phyloP scores from a whole-genome alignment of 2,329 filamentous ascomycete species.

The Exophiala mesophila region DNA sequence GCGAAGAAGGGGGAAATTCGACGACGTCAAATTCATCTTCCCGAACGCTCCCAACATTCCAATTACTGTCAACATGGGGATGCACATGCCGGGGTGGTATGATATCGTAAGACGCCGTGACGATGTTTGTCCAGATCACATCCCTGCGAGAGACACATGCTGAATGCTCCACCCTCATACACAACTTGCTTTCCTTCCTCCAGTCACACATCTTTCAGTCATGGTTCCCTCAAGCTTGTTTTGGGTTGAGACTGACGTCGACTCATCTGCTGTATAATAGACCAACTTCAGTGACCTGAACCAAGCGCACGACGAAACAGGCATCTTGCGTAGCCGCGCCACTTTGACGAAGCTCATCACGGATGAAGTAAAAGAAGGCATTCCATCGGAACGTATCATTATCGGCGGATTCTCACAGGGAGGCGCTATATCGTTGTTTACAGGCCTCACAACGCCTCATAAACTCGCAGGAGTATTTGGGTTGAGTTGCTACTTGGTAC shows the following conservation, averaged over 20 bases:
- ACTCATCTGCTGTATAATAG: slow-evolving; percentile 24
- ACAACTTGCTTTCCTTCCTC: too few relatives aligned
- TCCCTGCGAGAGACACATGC: too few relatives aligned
- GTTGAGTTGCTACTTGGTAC: slow-evolving; percentile 73
- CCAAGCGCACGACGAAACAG: slow-evolving; percentile 52
- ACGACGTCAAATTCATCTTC: slow-evolving; percentile 90
- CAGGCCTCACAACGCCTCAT: slow-evolving; percentile 66
- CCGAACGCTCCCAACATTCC: slow-evolving; percentile 84
- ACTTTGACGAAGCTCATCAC: slow-evolving; percentile 78
- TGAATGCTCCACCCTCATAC: too few relatives aligned
- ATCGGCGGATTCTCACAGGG: slow-evolving; percentile 67
- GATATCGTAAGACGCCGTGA: slow-evolving; percentile 44
- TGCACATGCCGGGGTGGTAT: slow-evolving; percentile 36
- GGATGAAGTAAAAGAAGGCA: slow-evolving; percentile 72
- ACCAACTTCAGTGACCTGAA: slow-evolving; percentile 39
- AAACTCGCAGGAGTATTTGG: slow-evolving; percentile 86
- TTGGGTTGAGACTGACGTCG: not conserved
- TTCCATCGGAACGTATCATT: slow-evolving; percentile 76
- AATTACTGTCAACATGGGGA: slow-evolving; percentile 57
- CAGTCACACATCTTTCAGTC: too few relatives aligned
- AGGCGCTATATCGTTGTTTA: slow-evolving; percentile 78
- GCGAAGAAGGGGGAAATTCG: slow-evolving; percentile 71
- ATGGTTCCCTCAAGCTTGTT: not conserved
- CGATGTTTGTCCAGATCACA: slow-evolving; percentile 26
- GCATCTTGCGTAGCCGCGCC: slow-evolving; percentile 66